phyloP scores from a whole-genome alignment of 352 stramenopile species.

The Phytopythium chamaehyphon region DNA sequence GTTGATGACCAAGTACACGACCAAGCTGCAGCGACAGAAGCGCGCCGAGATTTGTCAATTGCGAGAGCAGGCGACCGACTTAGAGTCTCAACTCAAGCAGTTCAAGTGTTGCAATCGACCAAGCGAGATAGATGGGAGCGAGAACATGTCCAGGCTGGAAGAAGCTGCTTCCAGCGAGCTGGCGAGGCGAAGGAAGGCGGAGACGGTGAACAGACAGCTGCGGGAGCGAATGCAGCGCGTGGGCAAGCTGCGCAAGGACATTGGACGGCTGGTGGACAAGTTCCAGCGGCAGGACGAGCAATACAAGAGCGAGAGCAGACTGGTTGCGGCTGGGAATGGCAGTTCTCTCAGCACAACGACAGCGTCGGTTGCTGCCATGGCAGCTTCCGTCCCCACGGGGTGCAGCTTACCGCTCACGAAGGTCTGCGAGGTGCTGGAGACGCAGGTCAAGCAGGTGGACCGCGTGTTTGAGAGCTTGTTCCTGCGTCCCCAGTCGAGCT shows the following conservation, averaged over 20 bases:
- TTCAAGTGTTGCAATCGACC: conserved; percentile 4
- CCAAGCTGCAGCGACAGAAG: background rate
- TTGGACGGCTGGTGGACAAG: background rate
- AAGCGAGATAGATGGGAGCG: background rate
- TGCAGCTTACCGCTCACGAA: too few species aligned
- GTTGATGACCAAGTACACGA: background rate
- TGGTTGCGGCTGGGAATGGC: background rate
- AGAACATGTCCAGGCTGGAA: background rate
- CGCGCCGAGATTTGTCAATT: background rate
- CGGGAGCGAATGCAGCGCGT: background rate
- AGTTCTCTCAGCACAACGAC: background rate
- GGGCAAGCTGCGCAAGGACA: background rate
- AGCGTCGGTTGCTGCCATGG: too few species aligned
- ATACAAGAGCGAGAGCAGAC: background rate
- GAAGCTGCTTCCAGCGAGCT: background rate
- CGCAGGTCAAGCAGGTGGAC: too few species aligned
- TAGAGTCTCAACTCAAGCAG: background rate
- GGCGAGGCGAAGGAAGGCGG: background rate
- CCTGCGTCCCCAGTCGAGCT: too few species aligned
- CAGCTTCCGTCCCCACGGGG: too few species aligned
- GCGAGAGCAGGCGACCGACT: background rate
- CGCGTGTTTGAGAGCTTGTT: too few species aligned
- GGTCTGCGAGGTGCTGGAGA: too few species aligned
- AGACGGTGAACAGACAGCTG: background rate
- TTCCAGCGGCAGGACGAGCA: background rate